These are phyloP conservation scores for Yamadazyma phyllophila DNA, from an alignment of 805 yeast genomes.

Conservation along the genomic window DNA sequence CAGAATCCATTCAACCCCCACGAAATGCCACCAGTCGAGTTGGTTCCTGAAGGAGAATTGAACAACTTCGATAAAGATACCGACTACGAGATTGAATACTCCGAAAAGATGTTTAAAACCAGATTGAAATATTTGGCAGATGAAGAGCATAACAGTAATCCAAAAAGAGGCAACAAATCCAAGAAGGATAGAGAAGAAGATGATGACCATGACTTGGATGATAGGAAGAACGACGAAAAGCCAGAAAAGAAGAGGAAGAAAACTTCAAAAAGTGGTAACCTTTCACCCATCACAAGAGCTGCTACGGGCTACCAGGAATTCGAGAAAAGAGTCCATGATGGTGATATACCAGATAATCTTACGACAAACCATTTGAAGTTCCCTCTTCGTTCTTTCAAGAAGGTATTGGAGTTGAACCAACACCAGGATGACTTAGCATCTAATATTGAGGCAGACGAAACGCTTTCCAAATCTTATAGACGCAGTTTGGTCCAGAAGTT, in stretches of 20 bases:
- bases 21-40: conserved; percentile 36
- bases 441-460: conserved; percentile 9
- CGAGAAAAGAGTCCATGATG: conserved; percentile 3
- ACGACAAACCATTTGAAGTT: conserved; percentile 15
- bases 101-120: conserved; percentile 46
- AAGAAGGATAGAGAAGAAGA: conserved; percentile 22
- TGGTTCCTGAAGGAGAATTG: conserved; percentile 24
- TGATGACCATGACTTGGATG: conserved; percentile 12
- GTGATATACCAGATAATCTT: not conserved
- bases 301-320: conserved; percentile 3
- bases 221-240: conserved; percentile 5
- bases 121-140: conserved; percentile 41
- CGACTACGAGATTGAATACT: conserved; percentile 46
- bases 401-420: conserved; percentile 11
- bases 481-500: conserved; percentile 14
- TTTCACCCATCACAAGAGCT: not conserved
- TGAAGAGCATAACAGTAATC: conserved; percentile 34
- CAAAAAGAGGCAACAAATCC: conserved; percentile 31
- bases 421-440: not conserved
- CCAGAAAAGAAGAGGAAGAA: conserved; percentile 6
- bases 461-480: conserved; percentile 19
- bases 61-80: conserved; percentile 46
- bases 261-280: not conserved
- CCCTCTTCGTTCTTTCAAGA: conserved; percentile 23
- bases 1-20: conserved; percentile 57